Evolutionary conservation across 225 moss, liverwort and hornwort genomes (phyloP), one percentile per base, ranked within the genome.

Genomic region (Climacium dendroides): DNA sequence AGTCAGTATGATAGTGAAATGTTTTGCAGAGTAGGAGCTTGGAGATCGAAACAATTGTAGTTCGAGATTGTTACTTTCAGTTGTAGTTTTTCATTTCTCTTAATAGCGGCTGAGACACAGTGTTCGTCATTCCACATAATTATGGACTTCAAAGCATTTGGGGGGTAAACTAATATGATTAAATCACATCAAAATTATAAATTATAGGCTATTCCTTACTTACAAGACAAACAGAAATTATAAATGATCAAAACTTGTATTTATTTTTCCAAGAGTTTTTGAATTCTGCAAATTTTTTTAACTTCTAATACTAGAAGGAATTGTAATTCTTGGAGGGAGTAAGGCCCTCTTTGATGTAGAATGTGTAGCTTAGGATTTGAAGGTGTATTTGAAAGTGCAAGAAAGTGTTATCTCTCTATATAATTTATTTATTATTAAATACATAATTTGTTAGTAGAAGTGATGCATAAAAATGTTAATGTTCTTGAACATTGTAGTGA

Each of bases 351-450:
- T 50, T 74, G 74, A 13, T 50, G 8, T 32, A 20, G 1, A 22
- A 22, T 52, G 9, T 75, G 2, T 34, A 1, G 1, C 4, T 35
- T 14, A 35, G 35, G 23, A 52, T 35, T 52, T 22, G 5, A 75
- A 34, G 52, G 22, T 52, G 8, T 74, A 22, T 52, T 52, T 34
- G 5, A 34, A 34, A 5, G 13, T 34, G 3, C 3, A 34, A 52
- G 14, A 34, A 52, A 75, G 13, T 34, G n/a, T n/a, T n/a, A n/a
- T n/a, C n/a, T n/a, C n/a, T 22, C 8, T 1, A 34, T 34, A 50
- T 0, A 0, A 34, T 34, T 74, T 3, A 1, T 3, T 34, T 28
- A 5, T 10, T 26, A 13, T 3, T 8, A 35, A 35, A 23, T 0
- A 20, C 5, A 18, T 6, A 11, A 10, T 18, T 18, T 4, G 47